Evolutionary conservation across 345 rosid genomes (phyloP), one percentile per base, ranked within the genome.

Genomic region (Viola odorata): DNA sequence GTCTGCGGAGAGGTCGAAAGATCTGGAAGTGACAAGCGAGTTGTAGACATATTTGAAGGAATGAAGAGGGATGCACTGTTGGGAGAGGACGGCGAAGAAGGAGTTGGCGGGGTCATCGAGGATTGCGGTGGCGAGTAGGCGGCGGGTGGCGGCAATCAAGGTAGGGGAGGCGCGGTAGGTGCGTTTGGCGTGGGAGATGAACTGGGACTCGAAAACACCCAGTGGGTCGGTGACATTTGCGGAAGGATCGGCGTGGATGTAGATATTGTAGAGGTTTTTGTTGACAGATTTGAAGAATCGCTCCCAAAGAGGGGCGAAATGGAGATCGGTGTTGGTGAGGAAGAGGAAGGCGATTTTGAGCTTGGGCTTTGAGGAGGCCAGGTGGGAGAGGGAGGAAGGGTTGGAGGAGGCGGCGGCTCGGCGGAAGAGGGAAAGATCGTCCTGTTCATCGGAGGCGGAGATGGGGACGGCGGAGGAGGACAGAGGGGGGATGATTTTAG

Each of bases 161-260:
- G 99, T 90, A 2, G 99, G 86, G 15, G 99, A 94, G 6, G 88
- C 96, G 4, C 97, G 85, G 64, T 70, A 78, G 36, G 99, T 94
- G 32, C 78, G 87, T 57, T 86, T 90, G 10, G 95, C 86, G 39
- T 70, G 65, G 0, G 69, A 12, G 48, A 90, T 90, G 77, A 86
- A 82, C 0, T 75, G 75, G 50, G 76, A 68, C 5, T 44, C 14
- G 45, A 89, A 83, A 9, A 85, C 82, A 37, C 82, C 79, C 0
- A 17, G 37, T 17, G 87, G 87, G 38, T 45, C 64, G 2, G 96
- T 78, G 59, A 87, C 56, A 60, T 89, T 92, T 3, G 58, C 78
- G 12, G 75, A 68, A 3, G 97, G 99, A 66, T 90, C 97, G 14
- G 92, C 96, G 78, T 94, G 99, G 68, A 90, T 79, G 55, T 88